A percentile compares a stretch with the other conserved stretches of the same genome.
Evolutionary conservation across 345 rosid genomes (phyloP).

Genomic region (Corchorus olitorius): DNA sequence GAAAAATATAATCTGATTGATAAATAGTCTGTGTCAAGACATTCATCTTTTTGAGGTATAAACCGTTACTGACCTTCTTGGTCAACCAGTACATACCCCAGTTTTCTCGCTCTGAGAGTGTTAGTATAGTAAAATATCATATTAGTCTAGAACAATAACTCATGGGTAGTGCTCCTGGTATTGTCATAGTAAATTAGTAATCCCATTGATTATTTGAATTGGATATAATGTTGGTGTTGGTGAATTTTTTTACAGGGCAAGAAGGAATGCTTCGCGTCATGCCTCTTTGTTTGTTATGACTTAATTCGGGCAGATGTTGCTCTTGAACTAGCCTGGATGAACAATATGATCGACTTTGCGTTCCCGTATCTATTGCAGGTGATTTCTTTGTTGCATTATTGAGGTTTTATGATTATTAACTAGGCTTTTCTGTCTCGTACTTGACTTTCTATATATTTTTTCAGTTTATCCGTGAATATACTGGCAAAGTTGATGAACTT

Average conservation of each 20-base stretch:
- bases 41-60: not conserved
- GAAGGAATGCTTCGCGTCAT: constrained; percentile 92
- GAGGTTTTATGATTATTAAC: not conserved
- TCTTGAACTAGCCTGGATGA: constrained; percentile 90
- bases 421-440: not conserved
- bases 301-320: constrained; percentile 79
- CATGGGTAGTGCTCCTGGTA: not conserved
- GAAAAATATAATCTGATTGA: not conserved
- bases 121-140: not conserved
- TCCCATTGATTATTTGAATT: too few relatives aligned
- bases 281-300: constrained; percentile 94
- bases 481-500: constrained; percentile 66
- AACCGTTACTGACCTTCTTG: not conserved
- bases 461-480: constrained; percentile 72
- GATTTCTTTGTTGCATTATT: constrained; percentile 14
- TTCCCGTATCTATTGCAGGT: constrained; percentile 89
- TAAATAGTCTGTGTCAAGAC: not conserved
- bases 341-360: constrained; percentile 84
- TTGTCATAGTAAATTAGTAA: not conserved
- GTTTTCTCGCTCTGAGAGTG: not conserved
- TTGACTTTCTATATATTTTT: not conserved
- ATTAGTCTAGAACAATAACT: not conserved
- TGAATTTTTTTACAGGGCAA: constrained; percentile 54
- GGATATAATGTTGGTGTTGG: not conserved
- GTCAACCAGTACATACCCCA: not conserved